Conservation (phyloP, 2,329 filamentous ascomycete species). For the Aspergillus fumigatus region DNA sequence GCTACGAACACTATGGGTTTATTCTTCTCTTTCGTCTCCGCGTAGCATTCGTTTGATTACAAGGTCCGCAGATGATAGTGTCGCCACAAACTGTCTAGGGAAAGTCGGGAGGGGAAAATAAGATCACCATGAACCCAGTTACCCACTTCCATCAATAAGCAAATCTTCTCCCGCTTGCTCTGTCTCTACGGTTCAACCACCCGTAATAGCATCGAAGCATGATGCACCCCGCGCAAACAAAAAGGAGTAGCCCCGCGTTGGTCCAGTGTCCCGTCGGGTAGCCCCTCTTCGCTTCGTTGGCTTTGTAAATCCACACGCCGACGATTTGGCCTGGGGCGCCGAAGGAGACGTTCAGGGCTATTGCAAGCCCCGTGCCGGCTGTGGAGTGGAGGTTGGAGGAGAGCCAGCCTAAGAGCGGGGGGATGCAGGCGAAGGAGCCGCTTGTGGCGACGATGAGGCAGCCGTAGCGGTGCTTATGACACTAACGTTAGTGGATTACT, state of each 20-base stretch:
- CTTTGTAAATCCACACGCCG: slow-evolving; percentile 70
- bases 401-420: slow-evolving; percentile 66
- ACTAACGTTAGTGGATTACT: not conserved
- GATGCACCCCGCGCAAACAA: slow-evolving; percentile 54
- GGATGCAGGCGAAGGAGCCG: slow-evolving; percentile 65
- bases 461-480: slow-evolving; percentile 54
- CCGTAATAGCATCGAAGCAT: slow-evolving; percentile 55
- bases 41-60: not conserved
- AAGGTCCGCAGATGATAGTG: not conserved
- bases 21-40: not conserved
- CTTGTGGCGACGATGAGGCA: slow-evolving; percentile 64
- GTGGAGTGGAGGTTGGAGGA: slow-evolving; percentile 64
- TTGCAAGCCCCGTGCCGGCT: slow-evolving; percentile 61
- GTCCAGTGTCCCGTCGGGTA: slow-evolving; percentile 69
- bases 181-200: slow-evolving; percentile 36
- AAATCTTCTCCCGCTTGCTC: slow-evolving; percentile 18
- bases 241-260: slow-evolving; percentile 57
- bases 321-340: slow-evolving; percentile 67
- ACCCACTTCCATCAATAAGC: slow-evolving; percentile 20
- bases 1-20: not conserved
- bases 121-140: not conserved
- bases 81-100: not conserved
- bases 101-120: not conserved
- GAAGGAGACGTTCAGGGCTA: slow-evolving; percentile 65
- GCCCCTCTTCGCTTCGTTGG: slow-evolving; percentile 54